Base-by-base conservation (phyloP, 1,284 basidiomycete genomes). In the Apiotrichum laibachii region DNA sequence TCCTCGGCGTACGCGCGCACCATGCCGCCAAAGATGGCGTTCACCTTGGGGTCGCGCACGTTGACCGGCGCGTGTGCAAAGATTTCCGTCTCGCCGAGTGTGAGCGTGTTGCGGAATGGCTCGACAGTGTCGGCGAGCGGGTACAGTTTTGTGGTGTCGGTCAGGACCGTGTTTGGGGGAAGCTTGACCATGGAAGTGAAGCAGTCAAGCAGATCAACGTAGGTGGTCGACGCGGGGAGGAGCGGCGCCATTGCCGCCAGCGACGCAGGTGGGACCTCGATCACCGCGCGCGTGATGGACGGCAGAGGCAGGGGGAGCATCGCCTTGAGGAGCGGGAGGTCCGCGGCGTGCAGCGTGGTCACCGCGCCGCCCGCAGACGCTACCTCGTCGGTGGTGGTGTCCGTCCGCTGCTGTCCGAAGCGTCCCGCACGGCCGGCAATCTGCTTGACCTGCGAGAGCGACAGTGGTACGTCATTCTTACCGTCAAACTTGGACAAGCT, bases 371-470 rank as follows among this genome's bases (percentile, higher is more conserved):
- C 85, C 0, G 82, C 76, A 26, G 80, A 70, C 35, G 72, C 61
- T 1, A 57, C 61, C 33, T 81, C 79, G 55, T 70, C 69, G 12
- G 60, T 55, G 12, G 55, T 55, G 2, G 47, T 15, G n/a, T 35
- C 37, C 31, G 31, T 35, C 43, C 60, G 52, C 48, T 87, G 85
- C 56, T 90, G 78, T 1, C 92, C 92, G 75, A 86, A 99, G 1
- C 96, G 87, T 5, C 95, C 95, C 0, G 96, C 96, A 48, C 96
- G 85, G 6, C 95, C 95, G 0, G 90, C 94, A 53, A 99, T 98
- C 76, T 99, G 95, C 76, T 98, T 99, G 77, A 92, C 86, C 71
- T 92, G 88, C 0, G 92, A 90, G 2, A 85, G 77, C 0, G 88
- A 85, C 2, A 99, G 81, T 0, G 80, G 77, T 0, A 81, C 76